Base-by-base conservation (phyloP, 768 basidiomycete species). In the Boletus coccyginus region DNA sequence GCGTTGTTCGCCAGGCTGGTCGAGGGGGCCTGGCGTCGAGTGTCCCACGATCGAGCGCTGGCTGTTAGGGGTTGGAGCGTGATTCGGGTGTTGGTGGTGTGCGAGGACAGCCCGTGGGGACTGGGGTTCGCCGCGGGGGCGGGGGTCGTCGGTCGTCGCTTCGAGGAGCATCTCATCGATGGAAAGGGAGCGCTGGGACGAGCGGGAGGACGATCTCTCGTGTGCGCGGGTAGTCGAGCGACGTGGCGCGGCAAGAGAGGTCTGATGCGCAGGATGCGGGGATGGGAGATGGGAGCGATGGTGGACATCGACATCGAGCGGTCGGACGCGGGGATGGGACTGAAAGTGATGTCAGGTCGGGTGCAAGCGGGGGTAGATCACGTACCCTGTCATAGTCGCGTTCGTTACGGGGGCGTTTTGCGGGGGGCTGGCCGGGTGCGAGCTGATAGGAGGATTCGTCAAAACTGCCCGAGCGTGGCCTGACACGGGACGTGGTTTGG, bases 101-200 rank as follows among this genome's bases (percentile, higher is more conserved):
- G 67, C 61, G 45, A 69, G 62, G 21, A 65, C 62, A 31, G 64
- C 33, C 60, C 69, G 61, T 5, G 68, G 67, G 14, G 69, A 72
- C 42, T 70, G 70, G 0, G 70, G 72, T 35, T 72, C 70, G 1
- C 64, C 59, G 41, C 72, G 70, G 33, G 63, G 65, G 51, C 65
- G 66, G 39, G 72, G 71, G 56, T 77, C 70, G 47, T 75, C 74
- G 0, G 75, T 75, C 12, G 75, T 68, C 19, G 78, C 77, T 50
- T 78, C 77, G 54, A 81, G 64, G 50, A 81, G 70, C 72, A 81
- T 76, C 53, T 81, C 78, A 48, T 81, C 79, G 56, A 81, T 68
- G 48, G 73, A 60, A 63, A 75, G 66, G 46, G 72, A 73, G 50
- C 60, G 67, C 24, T 46, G 63, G 0, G 70, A 75, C 3, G 77